phyloP scores from a whole-genome alignment of 2,329 filamentous ascomycete species.

The Cercospora sojina region DNA sequence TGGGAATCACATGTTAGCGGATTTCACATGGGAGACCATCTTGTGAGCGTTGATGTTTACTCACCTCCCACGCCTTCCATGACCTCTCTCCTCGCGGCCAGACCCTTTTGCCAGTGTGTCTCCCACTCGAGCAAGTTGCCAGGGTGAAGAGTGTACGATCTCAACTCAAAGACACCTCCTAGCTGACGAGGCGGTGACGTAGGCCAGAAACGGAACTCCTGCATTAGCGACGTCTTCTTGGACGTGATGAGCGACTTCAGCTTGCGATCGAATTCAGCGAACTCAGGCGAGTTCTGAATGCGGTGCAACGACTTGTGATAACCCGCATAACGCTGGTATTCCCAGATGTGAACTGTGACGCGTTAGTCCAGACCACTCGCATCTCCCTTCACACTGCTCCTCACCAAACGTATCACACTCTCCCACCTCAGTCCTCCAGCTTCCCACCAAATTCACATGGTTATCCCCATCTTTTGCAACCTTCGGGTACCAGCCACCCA shows the following conservation, averaged over 20 bases:
- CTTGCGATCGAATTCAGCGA: conserved; percentile 76
- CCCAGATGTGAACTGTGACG: conserved; percentile 92
- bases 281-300: conserved; percentile 81
- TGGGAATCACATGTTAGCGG: conserved; percentile 11
- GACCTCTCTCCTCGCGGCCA: conserved; percentile 87
- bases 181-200: conserved; percentile 86
- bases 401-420: conserved; percentile 95
- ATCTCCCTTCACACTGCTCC: not conserved
- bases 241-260: conserved; percentile 80
- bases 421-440: conserved; percentile 96
- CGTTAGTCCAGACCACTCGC: conserved; percentile 7
- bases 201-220: conserved; percentile 99
- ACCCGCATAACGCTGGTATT: conserved; percentile 95
- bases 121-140: conserved; percentile 98
- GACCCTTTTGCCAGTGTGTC: conserved; percentile 91
- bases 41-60: conserved; percentile 52
- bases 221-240: conserved; percentile 92
- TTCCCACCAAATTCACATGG: conserved; percentile 93
- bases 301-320: conserved; percentile 89
- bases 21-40: conserved; percentile 37
- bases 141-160: conserved; percentile 93
- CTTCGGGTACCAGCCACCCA: conserved; percentile 87
- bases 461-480: conserved; percentile 84
- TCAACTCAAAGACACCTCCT: conserved; percentile 90
- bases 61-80: conserved; percentile 71